Evolutionary conservation across 306 rosid genomes (phyloP).

Genomic region (Malus sylvestris): DNA sequence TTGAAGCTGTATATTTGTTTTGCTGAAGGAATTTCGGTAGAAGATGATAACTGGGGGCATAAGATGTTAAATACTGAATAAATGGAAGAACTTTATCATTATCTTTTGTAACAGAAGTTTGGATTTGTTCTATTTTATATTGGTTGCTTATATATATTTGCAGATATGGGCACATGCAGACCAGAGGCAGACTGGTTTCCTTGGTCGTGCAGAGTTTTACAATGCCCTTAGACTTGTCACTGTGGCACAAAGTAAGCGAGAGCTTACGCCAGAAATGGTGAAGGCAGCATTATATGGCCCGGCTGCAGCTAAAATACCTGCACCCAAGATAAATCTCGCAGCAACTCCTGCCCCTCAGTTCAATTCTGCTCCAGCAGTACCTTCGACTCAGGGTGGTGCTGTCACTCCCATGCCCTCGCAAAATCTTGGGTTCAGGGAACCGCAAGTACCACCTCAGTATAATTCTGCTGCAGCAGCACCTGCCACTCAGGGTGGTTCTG

Average conservation of each 20-base stretch:
- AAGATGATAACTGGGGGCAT: background rate
- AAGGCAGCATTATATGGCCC: slow-evolving; percentile 90
- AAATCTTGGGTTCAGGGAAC: slow-evolving; percentile 42
- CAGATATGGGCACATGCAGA: slow-evolving; percentile 92
- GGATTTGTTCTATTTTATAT: background rate
- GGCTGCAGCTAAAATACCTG: slow-evolving; percentile 89
- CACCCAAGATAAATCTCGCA: slow-evolving; percentile 68
- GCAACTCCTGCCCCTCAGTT: slow-evolving; percentile 41
- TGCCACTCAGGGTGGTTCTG: slow-evolving; percentile 32
- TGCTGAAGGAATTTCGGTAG: background rate
- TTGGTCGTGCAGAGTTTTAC: slow-evolving; percentile 84
- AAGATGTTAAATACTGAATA: background rate
- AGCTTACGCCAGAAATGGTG: slow-evolving; percentile 76
- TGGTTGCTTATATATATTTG: slow-evolving; percentile 19
- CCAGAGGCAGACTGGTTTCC: slow-evolving; percentile 65
- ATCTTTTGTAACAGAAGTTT: background rate
- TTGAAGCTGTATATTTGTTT: background rate
- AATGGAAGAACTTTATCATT: background rate
- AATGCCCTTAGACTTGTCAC: slow-evolving; percentile 97
- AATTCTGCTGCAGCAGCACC: slow-evolving; percentile 39
- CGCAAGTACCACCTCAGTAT: slow-evolving; percentile 37
- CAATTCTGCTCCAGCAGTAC: slow-evolving; percentile 34
- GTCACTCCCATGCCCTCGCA: slow-evolving; percentile 39
- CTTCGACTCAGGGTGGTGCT: slow-evolving; percentile 32
- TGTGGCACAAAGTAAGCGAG: slow-evolving; percentile 95